Evolutionary conservation across 495 filamentous ascomycete genomes (phyloP), one percentile per base, ranked within the genome.

Genomic region (Penicillium turbatum): DNA sequence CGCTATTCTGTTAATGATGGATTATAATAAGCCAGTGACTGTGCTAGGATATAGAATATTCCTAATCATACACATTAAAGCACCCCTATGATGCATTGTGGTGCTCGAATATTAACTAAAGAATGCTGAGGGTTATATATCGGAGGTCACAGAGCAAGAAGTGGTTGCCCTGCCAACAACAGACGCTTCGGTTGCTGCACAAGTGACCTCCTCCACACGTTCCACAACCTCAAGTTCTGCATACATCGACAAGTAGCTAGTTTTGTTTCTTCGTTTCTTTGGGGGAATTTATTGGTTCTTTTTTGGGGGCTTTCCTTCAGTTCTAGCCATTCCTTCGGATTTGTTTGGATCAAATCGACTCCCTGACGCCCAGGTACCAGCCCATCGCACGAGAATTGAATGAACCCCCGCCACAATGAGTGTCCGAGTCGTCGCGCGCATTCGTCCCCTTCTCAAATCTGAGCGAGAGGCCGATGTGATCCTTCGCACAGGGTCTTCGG

Each of bases 391-490:
- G 26, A 54, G 12, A 26, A 27, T 47, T 60, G 63, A 42, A 66
- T 66, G 61, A 52, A 13, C 47, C 53, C 15, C 46, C 26, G 47
- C 31, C 62, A 72, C 51, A 56, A 78, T 78, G 75, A 78, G 73
- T 52, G 88, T 96, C 21, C 83, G 90, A 45, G 92, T 97, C 47
- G 86, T 97, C 53, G 92, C 92, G 36, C 80, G 93, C 41, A 85
- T 98, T 53, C 83, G 93, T 50, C 93, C 93, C 17, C 83, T 96
- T 43, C 81, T 96, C 32, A 86, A 87, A 59, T 81, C 83, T 35
- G 93, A 97, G 71, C 75, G 84, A 8, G 87, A 88, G 56, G 82
- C 85, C 62, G 92, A 98, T 68, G 77, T 85, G 60, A 95, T 98
- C 61, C 84, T 98, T 44, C 81, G 75, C 16, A 81, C 86, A 0